Percentiles rank a stretch among this genome's conserved stretches.
Evolutionary conservation across 345 rosid genomes (phyloP).

Genomic region (Hibiscus tridactylites): DNA sequence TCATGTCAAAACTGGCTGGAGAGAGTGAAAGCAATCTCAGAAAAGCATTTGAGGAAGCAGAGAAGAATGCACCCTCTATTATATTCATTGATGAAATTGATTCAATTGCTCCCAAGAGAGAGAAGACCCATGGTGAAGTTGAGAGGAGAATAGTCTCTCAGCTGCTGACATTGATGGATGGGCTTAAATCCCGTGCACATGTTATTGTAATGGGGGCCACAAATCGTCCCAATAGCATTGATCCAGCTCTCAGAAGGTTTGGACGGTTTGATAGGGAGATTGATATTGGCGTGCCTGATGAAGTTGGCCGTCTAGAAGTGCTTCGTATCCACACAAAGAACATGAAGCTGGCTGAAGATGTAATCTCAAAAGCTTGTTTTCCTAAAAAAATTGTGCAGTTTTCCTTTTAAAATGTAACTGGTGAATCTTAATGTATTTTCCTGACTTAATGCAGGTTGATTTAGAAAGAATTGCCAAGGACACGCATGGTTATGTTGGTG

Average conservation of each 20-base stretch:
- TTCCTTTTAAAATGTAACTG: too few relatives aligned
- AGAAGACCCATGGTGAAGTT: background rate
- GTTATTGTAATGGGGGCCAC: background rate
- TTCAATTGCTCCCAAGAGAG: background rate
- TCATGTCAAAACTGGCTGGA: background rate
- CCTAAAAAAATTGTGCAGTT: background rate
- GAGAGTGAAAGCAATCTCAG: background rate
- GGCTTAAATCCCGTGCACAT: background rate
- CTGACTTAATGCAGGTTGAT: too few relatives aligned
- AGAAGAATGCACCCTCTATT: background rate
- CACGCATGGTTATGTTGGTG: too few relatives aligned
- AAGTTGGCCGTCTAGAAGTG: background rate
- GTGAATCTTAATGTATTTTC: too few relatives aligned
- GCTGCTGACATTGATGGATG: background rate
- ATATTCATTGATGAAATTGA: background rate
- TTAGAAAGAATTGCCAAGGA: too few relatives aligned
- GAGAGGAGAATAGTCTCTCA: background rate
- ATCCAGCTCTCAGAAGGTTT: background rate
- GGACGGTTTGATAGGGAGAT: background rate
- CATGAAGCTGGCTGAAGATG: background rate
- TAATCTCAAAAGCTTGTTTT: background rate
- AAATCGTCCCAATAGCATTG: background rate
- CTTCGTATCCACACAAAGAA: background rate
- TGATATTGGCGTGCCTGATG: background rate
- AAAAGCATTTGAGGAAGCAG: background rate